These are phyloP conservation scores for Monosporozyma yasuniensis DNA, from an alignment of 805 yeast species.

Conservation along the genomic window DNA sequence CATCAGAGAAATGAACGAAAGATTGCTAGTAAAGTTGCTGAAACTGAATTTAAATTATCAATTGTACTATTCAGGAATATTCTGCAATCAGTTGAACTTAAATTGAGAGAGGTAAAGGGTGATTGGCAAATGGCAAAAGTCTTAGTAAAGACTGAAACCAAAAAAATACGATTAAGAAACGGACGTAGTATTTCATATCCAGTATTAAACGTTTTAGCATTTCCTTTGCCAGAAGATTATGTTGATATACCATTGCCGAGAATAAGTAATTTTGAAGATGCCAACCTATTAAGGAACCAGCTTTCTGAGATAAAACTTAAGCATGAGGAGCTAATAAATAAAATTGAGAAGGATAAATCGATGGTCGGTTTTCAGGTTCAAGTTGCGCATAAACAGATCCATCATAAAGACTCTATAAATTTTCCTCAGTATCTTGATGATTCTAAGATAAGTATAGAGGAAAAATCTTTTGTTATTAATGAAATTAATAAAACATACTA, in stretches of 20 bases:
- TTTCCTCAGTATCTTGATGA: slow-evolving; percentile 19
- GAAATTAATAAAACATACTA: slow-evolving; percentile 25
- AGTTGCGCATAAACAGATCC: slow-evolving; percentile 32
- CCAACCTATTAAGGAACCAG: slow-evolving; percentile 11
- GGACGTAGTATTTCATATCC: slow-evolving; percentile 16
- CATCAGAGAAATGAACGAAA: slow-evolving; percentile 18
- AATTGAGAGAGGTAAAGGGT: slow-evolving; percentile 11
- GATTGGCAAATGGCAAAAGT: slow-evolving; percentile 20
- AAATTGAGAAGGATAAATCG: neutral
- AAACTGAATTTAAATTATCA: slow-evolving; percentile 57
- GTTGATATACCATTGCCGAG: slow-evolving; percentile 10
- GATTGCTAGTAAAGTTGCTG: slow-evolving; percentile 40
- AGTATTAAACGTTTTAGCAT: slow-evolving; percentile 27
- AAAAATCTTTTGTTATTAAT: slow-evolving; percentile 40
- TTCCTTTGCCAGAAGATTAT: slow-evolving; percentile 27
- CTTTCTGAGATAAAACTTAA: neutral
- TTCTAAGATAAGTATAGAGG: slow-evolving; percentile 27
- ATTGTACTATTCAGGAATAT: slow-evolving; percentile 43
- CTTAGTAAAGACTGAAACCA: slow-evolving; percentile 15
- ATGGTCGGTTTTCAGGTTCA: slow-evolving; percentile 34
- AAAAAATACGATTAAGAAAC: slow-evolving; percentile 2
- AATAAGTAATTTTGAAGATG: neutral
- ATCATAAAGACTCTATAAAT: slow-evolving; percentile 13
- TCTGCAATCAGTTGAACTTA: slow-evolving; percentile 31
- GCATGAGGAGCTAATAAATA: neutral